A percentile compares a stretch with the other conserved stretches of the same genome.
Evolutionary conservation across 2,329 filamentous ascomycete species (phyloP).

Genomic region (Ceratocystiopsis sp.): DNA sequence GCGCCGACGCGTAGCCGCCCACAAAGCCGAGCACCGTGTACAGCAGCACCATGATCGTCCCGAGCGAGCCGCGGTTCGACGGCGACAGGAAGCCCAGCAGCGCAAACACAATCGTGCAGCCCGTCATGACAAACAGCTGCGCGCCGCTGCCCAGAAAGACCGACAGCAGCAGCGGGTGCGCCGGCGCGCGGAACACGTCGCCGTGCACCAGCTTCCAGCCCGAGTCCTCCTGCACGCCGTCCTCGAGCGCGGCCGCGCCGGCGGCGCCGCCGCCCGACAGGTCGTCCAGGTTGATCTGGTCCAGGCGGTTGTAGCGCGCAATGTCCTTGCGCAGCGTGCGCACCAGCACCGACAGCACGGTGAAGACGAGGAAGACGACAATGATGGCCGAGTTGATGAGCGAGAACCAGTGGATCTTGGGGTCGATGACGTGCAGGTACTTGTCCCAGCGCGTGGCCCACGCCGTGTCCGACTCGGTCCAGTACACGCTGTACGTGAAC

Average conservation of each 20-base stretch:
- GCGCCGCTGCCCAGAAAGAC: conserved; percentile 84
- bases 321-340: conserved; percentile 89
- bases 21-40: conserved; percentile 89
- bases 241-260: conserved; percentile 48
- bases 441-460: conserved; percentile 99
- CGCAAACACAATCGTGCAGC: conserved; percentile 82
- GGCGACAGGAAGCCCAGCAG: conserved; percentile 89
- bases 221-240: conserved; percentile 92
- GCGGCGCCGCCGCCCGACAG: conserved; percentile 57
- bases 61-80: conserved; percentile 84
- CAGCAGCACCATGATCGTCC: conserved; percentile 80
- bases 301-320: conserved; percentile 85
- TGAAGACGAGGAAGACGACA: conserved; percentile 77
- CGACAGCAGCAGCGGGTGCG: conserved; percentile 67
- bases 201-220: conserved; percentile 98
- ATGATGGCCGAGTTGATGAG: conserved; percentile 93
- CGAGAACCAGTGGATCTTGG: conserved; percentile 98
- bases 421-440: conserved; percentile 91
- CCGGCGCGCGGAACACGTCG: conserved; percentile 84
- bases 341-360: conserved; percentile 82
- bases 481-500: conserved; percentile 88
- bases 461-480: conserved; percentile 65
- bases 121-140: conserved; percentile 95
- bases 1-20: conserved; percentile 75
- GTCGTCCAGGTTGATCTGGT: conserved; percentile 81